These are phyloP conservation scores for Cardamine chenopodiifolia DNA, from an alignment of 345 rosid species.

Conservation along the genomic window DNA sequence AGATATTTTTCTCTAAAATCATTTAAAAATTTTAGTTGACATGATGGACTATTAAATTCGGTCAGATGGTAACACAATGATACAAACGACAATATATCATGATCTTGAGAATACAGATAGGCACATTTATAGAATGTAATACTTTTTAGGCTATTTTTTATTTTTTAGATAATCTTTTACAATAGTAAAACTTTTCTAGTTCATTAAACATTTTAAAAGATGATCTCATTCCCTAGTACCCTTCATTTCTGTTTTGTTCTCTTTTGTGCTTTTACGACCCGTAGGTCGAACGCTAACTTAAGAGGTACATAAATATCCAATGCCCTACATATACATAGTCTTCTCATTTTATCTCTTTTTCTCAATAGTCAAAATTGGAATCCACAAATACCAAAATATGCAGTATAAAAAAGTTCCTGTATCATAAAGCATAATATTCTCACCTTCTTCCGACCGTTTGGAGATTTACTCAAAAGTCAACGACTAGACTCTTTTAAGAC, in stretches of 20 bases:
- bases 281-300: slow-evolving; percentile 39
- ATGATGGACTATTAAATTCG: neutral
- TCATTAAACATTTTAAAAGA: neutral
- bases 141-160: neutral
- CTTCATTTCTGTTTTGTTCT: neutral
- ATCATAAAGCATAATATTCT: slow-evolving; percentile 10
- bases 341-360: neutral
- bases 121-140: neutral
- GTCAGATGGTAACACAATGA: neutral
- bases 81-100: neutral
- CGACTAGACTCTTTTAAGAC: neutral
- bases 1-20: neutral
- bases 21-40: neutral
- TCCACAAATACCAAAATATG: neutral
- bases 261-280: slow-evolving; percentile 14
- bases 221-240: neutral
- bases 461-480: neutral
- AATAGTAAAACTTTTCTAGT: neutral
- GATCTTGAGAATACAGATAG: neutral
- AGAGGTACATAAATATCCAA: neutral
- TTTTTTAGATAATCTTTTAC: neutral
- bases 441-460: slow-evolving; percentile 8
- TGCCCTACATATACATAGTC: neutral
- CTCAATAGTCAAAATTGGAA: neutral
- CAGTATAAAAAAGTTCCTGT: neutral